Evolutionary conservation across 164 flowering plant genomes (phyloP).

Genomic region (Warburgia ugandensis): DNA sequence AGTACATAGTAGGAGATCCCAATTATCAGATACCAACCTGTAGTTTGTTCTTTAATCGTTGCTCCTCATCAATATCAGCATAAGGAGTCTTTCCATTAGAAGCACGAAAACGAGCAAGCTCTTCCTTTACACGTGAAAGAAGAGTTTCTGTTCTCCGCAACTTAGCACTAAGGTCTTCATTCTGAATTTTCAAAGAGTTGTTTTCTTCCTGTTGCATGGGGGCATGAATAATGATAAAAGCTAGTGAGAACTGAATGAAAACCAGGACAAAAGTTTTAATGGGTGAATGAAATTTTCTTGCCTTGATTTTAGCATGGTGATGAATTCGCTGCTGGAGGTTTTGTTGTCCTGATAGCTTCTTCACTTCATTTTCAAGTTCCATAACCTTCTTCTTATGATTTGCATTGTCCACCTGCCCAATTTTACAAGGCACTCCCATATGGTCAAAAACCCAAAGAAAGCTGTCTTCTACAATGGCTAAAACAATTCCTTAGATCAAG

Average conservation of each 20-base stretch:
- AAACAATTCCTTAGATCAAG: neutral
- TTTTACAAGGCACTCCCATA: neutral
- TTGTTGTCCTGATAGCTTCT: constrained; percentile 88
- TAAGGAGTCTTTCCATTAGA: constrained; percentile 39
- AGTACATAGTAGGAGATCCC: neutral
- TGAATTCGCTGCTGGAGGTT: constrained; percentile 90
- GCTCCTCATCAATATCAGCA: constrained; percentile 58
- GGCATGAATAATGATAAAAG: neutral
- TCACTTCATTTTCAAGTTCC: constrained; percentile 76
- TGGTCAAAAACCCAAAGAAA: neutral
- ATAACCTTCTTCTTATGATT: constrained; percentile 49
- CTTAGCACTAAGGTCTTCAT: constrained; percentile 59
- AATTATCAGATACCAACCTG: constrained; percentile 40
- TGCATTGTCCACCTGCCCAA: constrained; percentile 49
- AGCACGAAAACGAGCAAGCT: constrained; percentile 57
- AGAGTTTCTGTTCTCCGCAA: constrained; percentile 43
- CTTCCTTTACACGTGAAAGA: constrained; percentile 65
- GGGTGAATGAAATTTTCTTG: constrained; percentile 16
- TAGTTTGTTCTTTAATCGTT: constrained; percentile 38
- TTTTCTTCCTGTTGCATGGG: constrained; percentile 74
- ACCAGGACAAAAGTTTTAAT: neutral
- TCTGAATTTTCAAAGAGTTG: constrained; percentile 57
- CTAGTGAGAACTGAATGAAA: neutral
- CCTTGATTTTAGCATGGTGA: constrained; percentile 98
- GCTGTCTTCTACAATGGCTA: neutral